A percentile compares a stretch with the other conserved stretches of the same genome.
phyloP scores from a whole-genome alignment of 257 asterid genomes.

The Capsicum baccatum region DNA sequence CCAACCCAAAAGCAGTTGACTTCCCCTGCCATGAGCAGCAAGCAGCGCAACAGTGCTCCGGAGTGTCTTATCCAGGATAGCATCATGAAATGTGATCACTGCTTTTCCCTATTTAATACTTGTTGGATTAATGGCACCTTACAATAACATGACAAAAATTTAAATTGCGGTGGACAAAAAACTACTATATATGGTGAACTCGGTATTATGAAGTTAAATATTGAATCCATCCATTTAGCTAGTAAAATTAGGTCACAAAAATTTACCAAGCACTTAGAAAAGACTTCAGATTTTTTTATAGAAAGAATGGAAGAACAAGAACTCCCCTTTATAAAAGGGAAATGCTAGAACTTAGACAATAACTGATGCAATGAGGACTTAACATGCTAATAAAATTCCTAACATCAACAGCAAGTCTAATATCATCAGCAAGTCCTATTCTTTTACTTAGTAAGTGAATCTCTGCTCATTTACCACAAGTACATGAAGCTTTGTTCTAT shows the following conservation, averaged over 20 bases:
- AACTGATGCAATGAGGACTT: not conserved
- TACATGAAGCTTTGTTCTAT: not conserved
- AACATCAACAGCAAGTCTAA: not conserved
- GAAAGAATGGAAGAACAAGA: conserved; percentile 2
- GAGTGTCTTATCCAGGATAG: conserved; percentile 85
- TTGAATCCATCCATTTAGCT: not conserved
- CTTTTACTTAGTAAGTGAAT: too few species aligned
- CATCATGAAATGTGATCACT: conserved; percentile 78
- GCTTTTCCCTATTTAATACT: conserved; percentile 67
- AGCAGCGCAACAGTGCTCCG: conserved; percentile 84
- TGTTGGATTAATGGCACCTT: not conserved
- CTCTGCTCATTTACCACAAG: too few species aligned
- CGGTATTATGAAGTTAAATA: not conserved
- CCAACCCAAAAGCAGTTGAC: conserved; percentile 96
- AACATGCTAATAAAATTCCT: not conserved
- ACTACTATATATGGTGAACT: not conserved
- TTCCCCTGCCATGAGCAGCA: conserved; percentile 96
- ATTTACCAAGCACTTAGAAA: not conserved
- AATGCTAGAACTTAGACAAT: not conserved
- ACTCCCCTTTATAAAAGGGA: not conserved
- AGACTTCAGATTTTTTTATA: not conserved
- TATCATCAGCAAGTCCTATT: too few species aligned
- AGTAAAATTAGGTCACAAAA: not conserved
- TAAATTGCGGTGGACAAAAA: not conserved
- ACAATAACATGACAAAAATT: not conserved